Base-by-base conservation (phyloP, 306 rosid species). In the Gynostemma pentaphyllum region DNA sequence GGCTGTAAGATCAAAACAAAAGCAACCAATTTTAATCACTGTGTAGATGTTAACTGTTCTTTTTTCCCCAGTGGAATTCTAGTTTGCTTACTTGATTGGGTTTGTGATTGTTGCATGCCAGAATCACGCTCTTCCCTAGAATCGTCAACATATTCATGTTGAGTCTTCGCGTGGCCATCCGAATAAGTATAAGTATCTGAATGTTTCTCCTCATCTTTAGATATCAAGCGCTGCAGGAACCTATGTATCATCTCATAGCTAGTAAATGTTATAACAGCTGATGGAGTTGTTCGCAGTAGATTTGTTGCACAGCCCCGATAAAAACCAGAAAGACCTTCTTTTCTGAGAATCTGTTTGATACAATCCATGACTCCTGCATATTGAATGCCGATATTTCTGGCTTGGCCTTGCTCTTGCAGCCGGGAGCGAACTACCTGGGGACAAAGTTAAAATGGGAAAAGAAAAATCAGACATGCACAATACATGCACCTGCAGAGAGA, bases 321-420 rank as follows among this genome's bases (percentile, higher is more conserved):
- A 68, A 92, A 88, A 18, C 99, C 99, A 0, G 76, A 67, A 67
- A 92, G 30, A 66, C 99, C 99, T 79, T 86, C 96, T 67, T 84
- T 92, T 49, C 40, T 83, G 68, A 82, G 82, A 68, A 92, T 94
- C 79, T 92, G 88, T 75, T 76, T 84, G 4, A 83, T 64, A 63
- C 99, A 92, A 66, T 92, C 99, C 16, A 88, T 56, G 16, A 92
- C 83, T 52, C 96, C 99, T 4, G 79, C 64, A 40, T 88, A 92
- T 21, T 32, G 83, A 14, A 72, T 62, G 27, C 45, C 75, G 0
- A 4, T 24, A 22, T 37, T 79, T 80, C 81, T 85, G 11, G 87
- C 90, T 10, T 82, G 96, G 57, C 99, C 99, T 79, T 88, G 99
- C 76, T 92, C 95, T 79, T 92, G 99, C 60, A 92, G 84, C 76